Conservation (phyloP, 2,329 filamentous ascomycete genomes). For the Sclerotinia trifoliorum region DNA sequence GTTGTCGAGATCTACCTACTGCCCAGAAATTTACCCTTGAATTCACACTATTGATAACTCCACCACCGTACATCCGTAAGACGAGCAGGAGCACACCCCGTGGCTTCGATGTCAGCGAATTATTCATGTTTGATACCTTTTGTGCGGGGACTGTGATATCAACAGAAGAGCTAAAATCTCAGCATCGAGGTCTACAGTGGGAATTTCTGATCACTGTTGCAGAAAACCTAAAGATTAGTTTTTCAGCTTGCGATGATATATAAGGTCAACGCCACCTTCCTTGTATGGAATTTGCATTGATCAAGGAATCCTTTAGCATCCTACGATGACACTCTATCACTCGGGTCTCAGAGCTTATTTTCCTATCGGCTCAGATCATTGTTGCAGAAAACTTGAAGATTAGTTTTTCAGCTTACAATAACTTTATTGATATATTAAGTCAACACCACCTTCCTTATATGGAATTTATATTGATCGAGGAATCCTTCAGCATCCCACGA, state of each 20-base stretch:
- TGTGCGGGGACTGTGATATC: neutral
- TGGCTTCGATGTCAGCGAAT: neutral
- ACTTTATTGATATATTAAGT: neutral
- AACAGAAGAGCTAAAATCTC: neutral
- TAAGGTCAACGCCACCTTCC: neutral
- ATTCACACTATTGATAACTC: neutral
- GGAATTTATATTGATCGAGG: neutral
- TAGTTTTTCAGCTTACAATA: neutral
- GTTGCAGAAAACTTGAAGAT: no score
- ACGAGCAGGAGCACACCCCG: neutral
- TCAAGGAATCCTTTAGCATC: neutral
- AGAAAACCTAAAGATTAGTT: neutral
- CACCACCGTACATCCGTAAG: neutral
- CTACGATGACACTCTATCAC: neutral
- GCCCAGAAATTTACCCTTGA: neutral
- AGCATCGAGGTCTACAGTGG: neutral
- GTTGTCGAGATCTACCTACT: neutral
- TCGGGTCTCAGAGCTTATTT: neutral
- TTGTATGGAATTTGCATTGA: neutral
- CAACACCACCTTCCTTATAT: neutral
- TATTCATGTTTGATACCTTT: neutral
- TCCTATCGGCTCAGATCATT: neutral
- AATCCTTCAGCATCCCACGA: neutral
- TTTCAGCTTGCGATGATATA: neutral
- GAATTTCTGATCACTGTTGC: neutral